These are phyloP conservation scores for Porogramme epimiltina DNA, from an alignment of 1,284 basidiomycete genomes.

Conservation along the genomic window DNA sequence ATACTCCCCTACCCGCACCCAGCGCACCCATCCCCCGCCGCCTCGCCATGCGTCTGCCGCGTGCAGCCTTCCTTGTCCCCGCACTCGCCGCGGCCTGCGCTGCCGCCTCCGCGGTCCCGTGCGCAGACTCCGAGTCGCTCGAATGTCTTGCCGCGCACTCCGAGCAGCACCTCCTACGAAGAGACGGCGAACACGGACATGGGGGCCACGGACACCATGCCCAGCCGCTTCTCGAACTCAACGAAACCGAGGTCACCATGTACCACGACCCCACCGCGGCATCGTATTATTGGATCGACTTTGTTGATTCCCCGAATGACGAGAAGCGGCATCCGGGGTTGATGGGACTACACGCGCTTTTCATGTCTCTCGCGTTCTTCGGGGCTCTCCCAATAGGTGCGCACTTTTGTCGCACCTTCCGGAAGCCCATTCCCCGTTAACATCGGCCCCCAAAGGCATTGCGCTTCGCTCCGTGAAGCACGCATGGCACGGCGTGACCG, in stretches of 20 bases:
- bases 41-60: conserved; percentile 31
- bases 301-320: conserved; percentile 50
- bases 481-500: conserved; percentile 54
- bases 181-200: conserved; percentile 36
- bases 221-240: conserved; percentile 59
- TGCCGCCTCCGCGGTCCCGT: conserved; percentile 22
- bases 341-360: conserved; percentile 65
- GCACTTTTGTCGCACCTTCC: conserved; percentile 21
- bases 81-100: conserved; percentile 29
- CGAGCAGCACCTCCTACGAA: conserved; percentile 15
- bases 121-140: conserved; percentile 10
- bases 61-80: conserved; percentile 33
- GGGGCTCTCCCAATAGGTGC: conserved; percentile 73
- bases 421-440: conserved; percentile 4
- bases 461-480: conserved; percentile 74
- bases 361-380: conserved; percentile 78
- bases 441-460: conserved; percentile 52
- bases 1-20: too few relatives aligned
- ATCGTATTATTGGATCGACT: conserved; percentile 80
- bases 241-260: conserved; percentile 71
- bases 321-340: conserved; percentile 58
- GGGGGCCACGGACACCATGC: conserved; percentile 40
- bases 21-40: not conserved
- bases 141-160: conserved; percentile 15
- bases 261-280: conserved; percentile 69